A percentile compares a stretch with the other conserved stretches of the same genome.
Conservation (phyloP, 805 yeast genomes). For the Myxozyma kluyveri region DNA sequence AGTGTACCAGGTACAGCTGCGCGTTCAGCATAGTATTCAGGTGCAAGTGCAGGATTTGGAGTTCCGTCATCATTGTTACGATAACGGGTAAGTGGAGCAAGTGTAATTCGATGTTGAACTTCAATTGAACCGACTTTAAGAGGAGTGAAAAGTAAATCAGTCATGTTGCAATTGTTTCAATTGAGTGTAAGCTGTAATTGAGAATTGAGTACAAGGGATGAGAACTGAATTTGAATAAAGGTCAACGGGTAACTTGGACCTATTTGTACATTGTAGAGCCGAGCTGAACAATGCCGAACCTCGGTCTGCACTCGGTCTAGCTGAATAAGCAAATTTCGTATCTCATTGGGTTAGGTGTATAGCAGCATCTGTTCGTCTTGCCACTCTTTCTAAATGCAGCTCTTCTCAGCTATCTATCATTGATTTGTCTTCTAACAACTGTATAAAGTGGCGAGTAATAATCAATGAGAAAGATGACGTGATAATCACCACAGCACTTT, state of each 20-base stretch:
- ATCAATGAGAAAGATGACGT: no score
- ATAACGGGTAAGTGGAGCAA: constrained; percentile 52
- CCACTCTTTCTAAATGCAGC: no score
- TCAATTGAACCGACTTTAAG: constrained; percentile 31
- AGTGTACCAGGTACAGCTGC: constrained; percentile 56
- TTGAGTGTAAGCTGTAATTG: background rate
- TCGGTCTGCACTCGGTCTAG: background rate
- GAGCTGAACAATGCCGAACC: background rate
- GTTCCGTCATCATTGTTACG: constrained; percentile 34
- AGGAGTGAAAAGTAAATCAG: constrained; percentile 31
- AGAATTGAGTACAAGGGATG: no score
- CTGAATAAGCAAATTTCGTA: background rate
- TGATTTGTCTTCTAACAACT: no score
- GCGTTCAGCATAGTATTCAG: constrained; percentile 55
- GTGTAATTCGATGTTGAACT: constrained; percentile 43
- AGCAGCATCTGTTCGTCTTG: no score
- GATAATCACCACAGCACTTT: no score
- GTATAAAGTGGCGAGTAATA: no score
- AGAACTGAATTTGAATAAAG: no score
- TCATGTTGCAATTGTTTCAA: background rate
- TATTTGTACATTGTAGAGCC: background rate
- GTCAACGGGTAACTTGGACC: background rate
- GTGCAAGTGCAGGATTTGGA: constrained; percentile 42
- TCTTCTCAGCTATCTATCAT: no score
- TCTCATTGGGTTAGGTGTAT: no score